Conservation (phyloP, 2,329 filamentous ascomycete genomes). For the Aureobasidium sp. region DNA sequence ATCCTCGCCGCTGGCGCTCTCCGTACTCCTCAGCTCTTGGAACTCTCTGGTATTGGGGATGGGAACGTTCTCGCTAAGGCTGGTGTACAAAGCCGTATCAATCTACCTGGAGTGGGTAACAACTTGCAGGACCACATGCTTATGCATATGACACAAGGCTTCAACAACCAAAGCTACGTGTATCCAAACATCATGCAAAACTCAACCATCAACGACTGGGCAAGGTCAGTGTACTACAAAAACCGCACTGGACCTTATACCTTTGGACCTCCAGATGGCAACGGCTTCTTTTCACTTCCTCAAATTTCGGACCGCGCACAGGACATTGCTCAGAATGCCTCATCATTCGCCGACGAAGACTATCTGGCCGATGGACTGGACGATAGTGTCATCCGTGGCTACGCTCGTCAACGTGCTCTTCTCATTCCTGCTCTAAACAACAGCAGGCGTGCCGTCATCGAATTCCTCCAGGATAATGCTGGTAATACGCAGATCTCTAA, state of each 20-base stretch:
- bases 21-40: slow-evolving; percentile 33
- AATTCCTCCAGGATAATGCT: slow-evolving; percentile 28
- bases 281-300: slow-evolving; percentile 26
- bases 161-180: slow-evolving; percentile 18
- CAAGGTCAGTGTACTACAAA: slow-evolving; percentile 19
- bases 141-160: slow-evolving; percentile 19
- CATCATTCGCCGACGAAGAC: slow-evolving; percentile 19
- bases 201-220: slow-evolving; percentile 21
- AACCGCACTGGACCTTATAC: slow-evolving; percentile 26
- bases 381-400: slow-evolving; percentile 22
- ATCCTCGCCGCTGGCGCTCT: slow-evolving; percentile 31
- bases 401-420: slow-evolving; percentile 22
- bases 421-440: slow-evolving; percentile 23
- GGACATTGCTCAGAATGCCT: slow-evolving; percentile 15
- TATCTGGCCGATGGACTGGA: slow-evolving; percentile 22
- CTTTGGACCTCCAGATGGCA: slow-evolving; percentile 20
- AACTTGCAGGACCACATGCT: slow-evolving; percentile 21
- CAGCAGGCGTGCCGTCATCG: slow-evolving; percentile 23
- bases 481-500: slow-evolving; percentile 27
- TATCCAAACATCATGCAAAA: slow-evolving; percentile 23
- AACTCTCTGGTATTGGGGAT: slow-evolving; percentile 35
- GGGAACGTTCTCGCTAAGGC: slow-evolving; percentile 35
- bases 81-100: slow-evolving; percentile 30
- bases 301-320: slow-evolving; percentile 19
- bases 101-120: slow-evolving; percentile 17